These are phyloP conservation scores for Suhomyces emberorum DNA, from an alignment of 805 yeast species.

Conservation along the genomic window DNA sequence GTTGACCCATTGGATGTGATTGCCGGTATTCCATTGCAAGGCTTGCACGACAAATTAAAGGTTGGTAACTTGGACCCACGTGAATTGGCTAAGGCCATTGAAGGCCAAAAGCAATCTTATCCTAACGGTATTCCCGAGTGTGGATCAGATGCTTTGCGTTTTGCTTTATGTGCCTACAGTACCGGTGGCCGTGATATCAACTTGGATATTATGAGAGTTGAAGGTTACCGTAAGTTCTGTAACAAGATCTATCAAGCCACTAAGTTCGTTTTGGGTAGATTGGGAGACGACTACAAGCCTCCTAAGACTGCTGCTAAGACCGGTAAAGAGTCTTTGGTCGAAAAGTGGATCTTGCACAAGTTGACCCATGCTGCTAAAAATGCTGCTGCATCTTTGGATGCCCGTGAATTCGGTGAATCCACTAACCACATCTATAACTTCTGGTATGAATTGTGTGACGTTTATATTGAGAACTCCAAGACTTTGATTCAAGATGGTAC, in stretches of 20 bases:
- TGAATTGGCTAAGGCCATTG: constrained; percentile 82
- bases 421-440: constrained; percentile 86
- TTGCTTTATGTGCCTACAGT: constrained; percentile 96
- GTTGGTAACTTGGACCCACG: constrained; percentile 85
- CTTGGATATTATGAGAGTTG: constrained; percentile 92
- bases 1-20: constrained; percentile 95
- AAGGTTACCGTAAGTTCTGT: constrained; percentile 99
- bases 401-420: constrained; percentile 84
- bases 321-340: constrained; percentile 87
- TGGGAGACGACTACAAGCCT: constrained; percentile 86
- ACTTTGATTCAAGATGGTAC: constrained; percentile 89
- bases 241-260: constrained; percentile 99
- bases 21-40: constrained; percentile 76
- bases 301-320: constrained; percentile 60
- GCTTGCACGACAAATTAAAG: constrained; percentile 71
- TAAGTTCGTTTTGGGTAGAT: constrained; percentile 88
- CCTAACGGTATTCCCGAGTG: constrained; percentile 98
- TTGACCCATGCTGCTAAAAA: constrained; percentile 65
- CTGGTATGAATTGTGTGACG: constrained; percentile 97
- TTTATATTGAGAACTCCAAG: constrained; percentile 96
- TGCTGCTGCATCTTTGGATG: constrained; percentile 66
- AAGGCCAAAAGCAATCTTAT: constrained; percentile 84
- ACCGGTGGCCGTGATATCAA: constrained; percentile 99
- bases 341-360: constrained; percentile 93
- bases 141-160: constrained; percentile 98